Evolutionary conservation across 805 yeast genomes (phyloP), one percentile per base, ranked within the genome.

Genomic region (Wickerhamiella vanderwaltii): DNA sequence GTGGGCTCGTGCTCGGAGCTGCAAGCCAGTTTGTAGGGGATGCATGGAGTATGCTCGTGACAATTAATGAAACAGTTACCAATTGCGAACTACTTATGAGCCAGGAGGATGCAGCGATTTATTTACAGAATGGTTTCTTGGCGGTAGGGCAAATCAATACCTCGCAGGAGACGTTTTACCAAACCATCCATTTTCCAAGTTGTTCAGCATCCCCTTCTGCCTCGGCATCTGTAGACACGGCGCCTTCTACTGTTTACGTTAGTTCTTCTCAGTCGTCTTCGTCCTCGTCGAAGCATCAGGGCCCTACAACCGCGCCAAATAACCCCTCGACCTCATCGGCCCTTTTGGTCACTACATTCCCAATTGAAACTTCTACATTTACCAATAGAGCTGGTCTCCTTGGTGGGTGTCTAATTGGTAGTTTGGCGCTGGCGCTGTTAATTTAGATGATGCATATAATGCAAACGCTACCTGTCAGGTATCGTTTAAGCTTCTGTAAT

Each of bases 1-100:
- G 15, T 22, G 12, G 13, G 18, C 9, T 17, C 11, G 33, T 37
- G 3, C 13, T n/a, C 3, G 2, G 7, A 3, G 40, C 26, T 9
- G 13, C 29, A 2, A 12, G 18, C 3, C 15, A 28, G 9, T 37
- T 28, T 15, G 6, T 29, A n/a, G 33, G 25, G 9, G 40, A 7
- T 11, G 32, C 40, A 4, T 37, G 40, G 40, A n/a, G 19, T 13
- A 37, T 37, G 40, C 24, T 37, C 18, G 18, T 13, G 19, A 3
- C 18, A n/a, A n/a, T 37, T 22, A 29, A n/a, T n/a, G 20, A 4
- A 5, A 17, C 40, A 4, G 40, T 23, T 9, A 37, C 40, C 15
- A 33, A 29, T 22, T 37, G 40, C 19, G 15, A 19, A 6, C 13
- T 29, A 11, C 11, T 33, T 17, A 26, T 11, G 12, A 9, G 17